Evolutionary conservation across 2,329 filamentous ascomycete species (phyloP).

Genomic region (Aspergillus sp.): DNA sequence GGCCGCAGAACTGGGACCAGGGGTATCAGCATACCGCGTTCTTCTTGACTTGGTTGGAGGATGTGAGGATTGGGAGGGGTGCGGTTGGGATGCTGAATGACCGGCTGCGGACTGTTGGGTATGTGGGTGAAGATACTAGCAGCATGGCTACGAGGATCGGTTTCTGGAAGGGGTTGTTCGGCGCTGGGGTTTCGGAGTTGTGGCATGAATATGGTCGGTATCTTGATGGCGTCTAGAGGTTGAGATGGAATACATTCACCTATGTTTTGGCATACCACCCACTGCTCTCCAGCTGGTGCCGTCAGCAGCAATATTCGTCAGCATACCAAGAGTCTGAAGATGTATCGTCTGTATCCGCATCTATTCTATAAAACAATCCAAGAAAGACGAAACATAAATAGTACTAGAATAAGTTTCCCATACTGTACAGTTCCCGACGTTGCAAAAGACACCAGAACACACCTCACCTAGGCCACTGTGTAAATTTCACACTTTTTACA

Average conservation of each 20-base stretch:
- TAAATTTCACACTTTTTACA: conserved; percentile 21
- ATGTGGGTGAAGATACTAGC: conserved; percentile 17
- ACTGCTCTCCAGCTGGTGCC: not conserved
- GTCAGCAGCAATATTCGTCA: not conserved
- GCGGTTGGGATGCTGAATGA: conserved; percentile 53
- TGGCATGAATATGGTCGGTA: conserved; percentile 62
- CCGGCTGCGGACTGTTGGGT: conserved; percentile 26
- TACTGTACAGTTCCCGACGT: conserved; percentile 32
- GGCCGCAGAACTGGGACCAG: conserved; percentile 63
- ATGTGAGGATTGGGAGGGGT: conserved; percentile 54
- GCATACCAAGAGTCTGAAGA: conserved; percentile 6
- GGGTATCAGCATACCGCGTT: conserved; percentile 89
- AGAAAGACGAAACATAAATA: conserved; percentile 15
- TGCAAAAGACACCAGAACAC: conserved; percentile 14
- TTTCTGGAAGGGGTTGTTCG: conserved; percentile 47
- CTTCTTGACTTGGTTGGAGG: conserved; percentile 79
- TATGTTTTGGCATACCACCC: not conserved
- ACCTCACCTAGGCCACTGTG: not conserved
- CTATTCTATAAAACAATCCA: conserved; percentile 3
- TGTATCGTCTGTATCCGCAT: conserved; percentile 8
- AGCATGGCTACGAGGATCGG: too few relatives aligned
- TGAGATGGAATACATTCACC: not conserved
- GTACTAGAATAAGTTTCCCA: conserved; percentile 27
- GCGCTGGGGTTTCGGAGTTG: conserved; percentile 54
- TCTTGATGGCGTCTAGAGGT: conserved; percentile 24